phyloP scores from a whole-genome alignment of 2,329 filamentous ascomycete genomes.

The Aspergillus pseudotamarii region DNA sequence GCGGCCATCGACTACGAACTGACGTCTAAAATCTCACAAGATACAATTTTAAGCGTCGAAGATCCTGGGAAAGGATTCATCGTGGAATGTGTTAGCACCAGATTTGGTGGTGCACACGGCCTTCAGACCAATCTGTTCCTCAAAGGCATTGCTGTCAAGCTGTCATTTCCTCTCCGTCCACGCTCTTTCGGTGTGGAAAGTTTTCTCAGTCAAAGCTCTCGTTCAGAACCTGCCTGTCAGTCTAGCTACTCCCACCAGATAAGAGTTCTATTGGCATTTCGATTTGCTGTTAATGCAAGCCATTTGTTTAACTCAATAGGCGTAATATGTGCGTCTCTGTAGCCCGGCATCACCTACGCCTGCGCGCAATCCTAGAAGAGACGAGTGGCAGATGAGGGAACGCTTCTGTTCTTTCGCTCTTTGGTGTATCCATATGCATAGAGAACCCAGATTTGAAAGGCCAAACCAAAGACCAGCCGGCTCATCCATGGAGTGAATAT shows the following conservation, averaged over 20 bases:
- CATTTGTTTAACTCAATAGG: conserved; percentile 87
- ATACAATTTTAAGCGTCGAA: conserved; percentile 27
- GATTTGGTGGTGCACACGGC: conserved; percentile 57
- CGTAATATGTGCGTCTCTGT: conserved; percentile 94
- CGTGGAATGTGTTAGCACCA: conserved; percentile 7
- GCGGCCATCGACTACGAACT: conserved; percentile 1
- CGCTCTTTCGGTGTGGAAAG: conserved; percentile 57
- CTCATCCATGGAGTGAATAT: conserved; percentile 54
- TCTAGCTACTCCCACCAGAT: conserved; percentile 92
- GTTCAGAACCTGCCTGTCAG: conserved; percentile 80
- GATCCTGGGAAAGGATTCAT: not conserved
- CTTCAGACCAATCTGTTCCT: conserved; percentile 56
- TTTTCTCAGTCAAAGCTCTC: conserved; percentile 73
- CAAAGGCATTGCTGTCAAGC: conserved; percentile 44
- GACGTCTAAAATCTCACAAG: conserved; percentile 29
- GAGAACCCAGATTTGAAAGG: conserved; percentile 78
- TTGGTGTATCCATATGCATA: conserved; percentile 85
- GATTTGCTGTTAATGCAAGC: conserved; percentile 75
- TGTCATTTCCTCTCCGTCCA: conserved; percentile 40
- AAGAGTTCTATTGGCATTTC: conserved; percentile 88
- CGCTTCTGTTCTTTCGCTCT: conserved; percentile 74
- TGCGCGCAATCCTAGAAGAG: conserved; percentile 73
- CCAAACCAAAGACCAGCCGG: conserved; percentile 66
- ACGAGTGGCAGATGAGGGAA: conserved; percentile 66
- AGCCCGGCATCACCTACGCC: conserved; percentile 77